phyloP scores from a whole-genome alignment of 345 rosid species.

The Hibiscus mutabilis region DNA sequence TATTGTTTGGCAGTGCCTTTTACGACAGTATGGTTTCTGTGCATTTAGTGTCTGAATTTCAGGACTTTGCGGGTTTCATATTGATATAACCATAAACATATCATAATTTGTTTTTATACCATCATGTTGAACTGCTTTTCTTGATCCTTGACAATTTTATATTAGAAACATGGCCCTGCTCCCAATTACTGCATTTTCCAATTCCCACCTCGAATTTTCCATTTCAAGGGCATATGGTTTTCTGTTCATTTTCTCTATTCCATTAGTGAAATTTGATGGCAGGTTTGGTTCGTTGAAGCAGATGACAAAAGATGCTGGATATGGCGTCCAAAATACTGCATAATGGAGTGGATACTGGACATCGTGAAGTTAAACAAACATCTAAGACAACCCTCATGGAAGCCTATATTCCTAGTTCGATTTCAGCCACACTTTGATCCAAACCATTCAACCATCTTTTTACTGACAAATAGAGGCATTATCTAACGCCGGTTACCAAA shows the following conservation, averaged over 20 bases:
- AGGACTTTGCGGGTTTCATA: neutral
- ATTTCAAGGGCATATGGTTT: constrained; percentile 1
- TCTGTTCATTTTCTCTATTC: neutral
- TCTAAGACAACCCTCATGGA: neutral
- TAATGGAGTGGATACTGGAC: too few species aligned
- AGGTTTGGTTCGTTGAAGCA: neutral
- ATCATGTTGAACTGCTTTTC: neutral
- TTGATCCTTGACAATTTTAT: neutral
- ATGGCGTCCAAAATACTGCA: too few species aligned
- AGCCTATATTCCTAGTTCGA: neutral
- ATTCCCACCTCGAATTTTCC: neutral
- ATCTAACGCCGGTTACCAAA: neutral
- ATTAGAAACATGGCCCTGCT: neutral
- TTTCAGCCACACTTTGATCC: neutral
- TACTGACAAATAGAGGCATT: neutral
- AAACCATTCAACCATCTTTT: neutral
- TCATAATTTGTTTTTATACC: constrained; percentile 2
- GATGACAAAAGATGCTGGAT: too few species aligned
- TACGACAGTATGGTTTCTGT: neutral
- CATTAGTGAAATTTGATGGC: neutral
- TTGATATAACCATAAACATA: neutral
- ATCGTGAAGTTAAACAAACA: too few species aligned
- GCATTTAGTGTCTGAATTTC: too few species aligned
- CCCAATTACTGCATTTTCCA: neutral
- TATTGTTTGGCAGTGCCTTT: neutral